Evolutionary conservation across 768 basidiomycete species (phyloP), one percentile per base, ranked within the genome.

Genomic region (Auriscalpium orientale): DNA sequence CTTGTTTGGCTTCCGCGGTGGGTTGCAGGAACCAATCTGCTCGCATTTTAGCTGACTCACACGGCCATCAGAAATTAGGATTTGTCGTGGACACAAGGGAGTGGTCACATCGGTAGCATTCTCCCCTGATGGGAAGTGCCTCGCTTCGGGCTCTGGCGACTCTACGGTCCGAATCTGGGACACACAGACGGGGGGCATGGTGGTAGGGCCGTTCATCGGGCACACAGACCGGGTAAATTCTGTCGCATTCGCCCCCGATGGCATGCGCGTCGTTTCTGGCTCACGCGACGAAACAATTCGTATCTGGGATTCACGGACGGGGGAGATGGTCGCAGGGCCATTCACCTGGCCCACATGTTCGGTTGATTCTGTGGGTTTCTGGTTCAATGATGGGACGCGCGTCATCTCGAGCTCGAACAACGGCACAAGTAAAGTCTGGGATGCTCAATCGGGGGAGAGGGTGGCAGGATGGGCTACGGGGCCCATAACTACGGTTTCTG

Each of bases 151-250:
- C 1, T 77, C 79, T 9, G 77, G 78, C 65, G 80, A 81, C 70
- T 74, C 77, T 61, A 78, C 77, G 8, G 69, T 79, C 13, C 70
- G 74, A 15, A 70, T 82, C 9, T 82, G 80, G 80, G 79, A 81
- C 61, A 65, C 78, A 12, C 62, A 65, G 33, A 72, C 72, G 13
- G 79, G 80, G 2, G 20, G 18, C 3, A 37, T 46, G 12, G 51
- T 61, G 21, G 46, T 15, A 10, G 51, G 46, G 47, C 62, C 59
- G 22, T 49, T 66, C 13, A 45, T 33, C 33, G 64, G 58, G 8
- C 70, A 68, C 53, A 47, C 0, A 0, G 60, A 49, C 33, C 20
- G 34, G 5, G 54, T 71, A 13, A 57, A 47, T 47, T 56, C 55
- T 16, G 45, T 68, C 9, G 62, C 59, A 3, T 65, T 67, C 49